A percentile compares a stretch with the other conserved stretches of the same genome.
phyloP scores from a whole-genome alignment of 202 grass and related monocot species.

The Elaeis oleifera region DNA sequence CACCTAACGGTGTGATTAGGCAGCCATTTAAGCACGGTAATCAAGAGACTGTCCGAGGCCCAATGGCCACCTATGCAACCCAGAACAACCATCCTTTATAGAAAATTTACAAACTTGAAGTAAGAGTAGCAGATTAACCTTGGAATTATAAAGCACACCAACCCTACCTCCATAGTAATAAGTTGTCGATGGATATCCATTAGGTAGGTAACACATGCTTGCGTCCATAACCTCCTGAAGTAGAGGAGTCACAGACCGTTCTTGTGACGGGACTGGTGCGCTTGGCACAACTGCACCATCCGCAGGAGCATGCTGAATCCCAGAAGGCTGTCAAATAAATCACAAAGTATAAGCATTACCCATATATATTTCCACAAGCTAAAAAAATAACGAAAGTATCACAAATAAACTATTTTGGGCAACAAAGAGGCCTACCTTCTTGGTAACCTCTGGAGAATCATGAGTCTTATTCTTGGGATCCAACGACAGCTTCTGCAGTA shows the following conservation, averaged over 20 bases:
- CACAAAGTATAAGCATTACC: background rate
- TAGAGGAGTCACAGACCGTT: constrained; percentile 31
- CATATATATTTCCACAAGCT: background rate
- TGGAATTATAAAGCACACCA: background rate
- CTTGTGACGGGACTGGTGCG: constrained; percentile 12
- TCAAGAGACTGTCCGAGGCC: too few species aligned
- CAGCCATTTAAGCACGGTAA: too few species aligned
- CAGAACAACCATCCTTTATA: background rate
- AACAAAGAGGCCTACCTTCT: constrained; percentile 30
- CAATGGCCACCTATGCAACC: too few species aligned
- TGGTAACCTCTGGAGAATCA: constrained; percentile 27
- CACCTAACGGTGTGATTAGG: too few species aligned
- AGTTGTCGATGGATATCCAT: constrained; percentile 34
- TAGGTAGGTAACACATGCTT: constrained; percentile 37
- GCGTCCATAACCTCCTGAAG: constrained; percentile 41
- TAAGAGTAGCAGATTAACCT: background rate
- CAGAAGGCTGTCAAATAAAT: constrained; percentile 20
- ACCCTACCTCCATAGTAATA: constrained; percentile 51
- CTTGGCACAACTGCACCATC: constrained; percentile 13
- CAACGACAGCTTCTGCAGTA: constrained; percentile 50
- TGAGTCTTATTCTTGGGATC: constrained; percentile 35
- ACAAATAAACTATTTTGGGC: background rate
- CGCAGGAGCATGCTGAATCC: constrained; percentile 5
- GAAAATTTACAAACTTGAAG: background rate
- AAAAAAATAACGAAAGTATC: too few species aligned